Conservation (phyloP, 2,329 filamentous ascomycete species). For the Monilinia fructicola region DNA sequence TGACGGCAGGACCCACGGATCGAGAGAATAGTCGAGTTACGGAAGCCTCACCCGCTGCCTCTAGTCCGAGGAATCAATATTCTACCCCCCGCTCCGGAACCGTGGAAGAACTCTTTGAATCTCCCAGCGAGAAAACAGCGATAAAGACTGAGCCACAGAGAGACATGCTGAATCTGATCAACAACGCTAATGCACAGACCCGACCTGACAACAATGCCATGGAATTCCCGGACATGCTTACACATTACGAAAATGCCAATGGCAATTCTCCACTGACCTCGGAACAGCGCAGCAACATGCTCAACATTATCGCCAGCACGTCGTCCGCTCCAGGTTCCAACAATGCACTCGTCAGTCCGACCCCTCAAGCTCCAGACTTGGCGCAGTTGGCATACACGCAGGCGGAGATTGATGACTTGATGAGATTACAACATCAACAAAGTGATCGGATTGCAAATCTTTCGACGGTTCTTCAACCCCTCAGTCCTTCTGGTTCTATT, state of each 20-base stretch:
- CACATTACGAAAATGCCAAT: conserved; percentile 44
- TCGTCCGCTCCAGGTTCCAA: conserved; percentile 35
- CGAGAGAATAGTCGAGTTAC: conserved; percentile 9
- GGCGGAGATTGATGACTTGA: conserved; percentile 74
- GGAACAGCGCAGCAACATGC: conserved; percentile 59
- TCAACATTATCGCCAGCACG: conserved; percentile 56
- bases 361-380: conserved; percentile 48
- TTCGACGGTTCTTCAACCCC: conserved; percentile 69
- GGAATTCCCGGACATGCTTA: conserved; percentile 54
- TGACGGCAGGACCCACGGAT: conserved; percentile 39
- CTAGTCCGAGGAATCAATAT: conserved; percentile 38
- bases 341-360: conserved; percentile 39
- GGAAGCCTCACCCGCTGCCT: conserved; percentile 34
- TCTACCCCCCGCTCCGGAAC: conserved; percentile 48
- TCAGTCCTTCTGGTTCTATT: conserved; percentile 77
- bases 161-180: conserved; percentile 65
- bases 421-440: conserved; percentile 77
- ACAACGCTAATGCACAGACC: conserved; percentile 59
- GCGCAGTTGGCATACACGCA: conserved; percentile 67
- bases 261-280: conserved; percentile 56
- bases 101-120: conserved; percentile 62
- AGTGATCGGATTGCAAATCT: conserved; percentile 74
- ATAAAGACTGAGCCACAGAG: conserved; percentile 59
- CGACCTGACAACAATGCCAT: conserved; percentile 41
- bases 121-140: conserved; percentile 48